Evolutionary conservation across 1,139 yeast genomes (phyloP).

Genomic region (Saccharomyces hybrid): DNA sequence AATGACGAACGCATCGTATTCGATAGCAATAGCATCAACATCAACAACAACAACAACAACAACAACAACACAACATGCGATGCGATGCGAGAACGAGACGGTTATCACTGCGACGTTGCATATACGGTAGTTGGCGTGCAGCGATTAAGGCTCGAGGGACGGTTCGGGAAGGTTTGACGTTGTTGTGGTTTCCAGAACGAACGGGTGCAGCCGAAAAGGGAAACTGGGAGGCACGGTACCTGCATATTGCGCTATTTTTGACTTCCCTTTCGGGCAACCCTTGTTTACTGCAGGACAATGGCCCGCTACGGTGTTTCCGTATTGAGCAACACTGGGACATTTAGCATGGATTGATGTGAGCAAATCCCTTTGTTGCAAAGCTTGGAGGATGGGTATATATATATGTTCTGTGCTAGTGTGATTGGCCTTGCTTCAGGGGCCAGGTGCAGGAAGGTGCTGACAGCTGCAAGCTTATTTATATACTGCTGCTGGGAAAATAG

Average conservation of each 20-base stretch:
- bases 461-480: background rate
- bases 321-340: background rate
- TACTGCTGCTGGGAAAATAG: background rate
- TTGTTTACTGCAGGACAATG: constrained; percentile 8
- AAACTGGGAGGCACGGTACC: constrained; percentile 6
- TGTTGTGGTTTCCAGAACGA: constrained; percentile 1
- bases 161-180: background rate
- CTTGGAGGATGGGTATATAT: background rate
- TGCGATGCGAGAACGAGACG: background rate
- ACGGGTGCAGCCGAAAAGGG: background rate
- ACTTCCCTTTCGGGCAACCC: constrained; percentile 8
- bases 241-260: constrained; percentile 6
- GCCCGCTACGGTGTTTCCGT: background rate
- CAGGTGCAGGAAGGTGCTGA: background rate
- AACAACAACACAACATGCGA: background rate
- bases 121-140: background rate
- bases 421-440: background rate
- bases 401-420: background rate
- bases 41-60: background rate
- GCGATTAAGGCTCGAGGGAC: background rate
- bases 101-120: background rate
- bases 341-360: background rate
- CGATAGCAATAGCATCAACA: background rate
- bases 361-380: background rate
- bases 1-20: background rate